Conservation (phyloP, 1,284 basidiomycete species). For the Termitomyces sp. region DNA sequence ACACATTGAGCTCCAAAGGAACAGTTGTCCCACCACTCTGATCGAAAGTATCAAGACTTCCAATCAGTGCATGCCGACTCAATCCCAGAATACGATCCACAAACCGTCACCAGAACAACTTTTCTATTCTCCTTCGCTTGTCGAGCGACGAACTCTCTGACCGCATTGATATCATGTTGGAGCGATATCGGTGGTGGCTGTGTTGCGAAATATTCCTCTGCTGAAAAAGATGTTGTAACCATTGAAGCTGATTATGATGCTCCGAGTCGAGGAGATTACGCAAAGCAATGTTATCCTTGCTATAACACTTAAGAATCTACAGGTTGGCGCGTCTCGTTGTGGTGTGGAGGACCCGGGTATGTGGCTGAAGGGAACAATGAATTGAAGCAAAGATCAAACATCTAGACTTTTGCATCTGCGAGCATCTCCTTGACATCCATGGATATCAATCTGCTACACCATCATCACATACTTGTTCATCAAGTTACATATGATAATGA, state of each 20-base stretch:
- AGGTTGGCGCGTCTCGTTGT: not conserved
- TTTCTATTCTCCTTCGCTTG: constrained; percentile 62
- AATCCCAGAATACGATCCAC: constrained; percentile 25
- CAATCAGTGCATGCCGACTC: constrained; percentile 4
- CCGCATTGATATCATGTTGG: constrained; percentile 56
- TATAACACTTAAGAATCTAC: not conserved
- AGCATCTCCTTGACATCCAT: not conserved
- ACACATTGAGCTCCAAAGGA: constrained; percentile 95
- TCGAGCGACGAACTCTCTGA: constrained; percentile 68
- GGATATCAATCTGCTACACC: not conserved
- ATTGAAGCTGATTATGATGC: not conserved
- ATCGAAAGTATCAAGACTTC: not conserved
- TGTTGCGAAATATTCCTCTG: constrained; percentile 83
- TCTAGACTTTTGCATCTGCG: not conserved
- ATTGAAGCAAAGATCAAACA: not conserved
- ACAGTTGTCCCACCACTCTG: constrained; percentile 96
- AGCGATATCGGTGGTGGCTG: constrained; percentile 72
- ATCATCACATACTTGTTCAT: not conserved
- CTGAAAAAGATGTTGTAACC: constrained; percentile 53
- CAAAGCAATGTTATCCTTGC: not conserved
- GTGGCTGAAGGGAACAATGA: not conserved
- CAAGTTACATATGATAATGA: not conserved
- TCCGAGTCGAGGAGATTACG: not conserved
- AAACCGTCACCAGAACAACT: constrained; percentile 91
- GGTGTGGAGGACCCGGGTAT: not conserved